Evolutionary conservation across 192 early-diverging fungal genomes (phyloP), one percentile per base, ranked within the genome.

Genomic region (Pilobolus umbonatus): DNA sequence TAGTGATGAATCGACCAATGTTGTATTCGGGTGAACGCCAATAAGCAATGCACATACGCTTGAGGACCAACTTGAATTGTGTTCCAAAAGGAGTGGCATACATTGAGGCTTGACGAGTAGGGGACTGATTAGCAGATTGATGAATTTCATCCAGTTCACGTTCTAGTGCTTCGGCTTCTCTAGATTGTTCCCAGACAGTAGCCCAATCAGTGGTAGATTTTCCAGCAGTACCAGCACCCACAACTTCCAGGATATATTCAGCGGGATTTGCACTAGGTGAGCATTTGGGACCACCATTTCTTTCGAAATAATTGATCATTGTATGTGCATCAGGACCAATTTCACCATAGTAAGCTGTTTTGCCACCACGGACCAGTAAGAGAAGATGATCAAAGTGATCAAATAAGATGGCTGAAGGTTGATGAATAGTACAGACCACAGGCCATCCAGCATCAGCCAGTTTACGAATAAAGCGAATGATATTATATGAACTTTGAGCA

Each of bases 391-490:
- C 91, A 71, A 95, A 95, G 56, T 85, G 82, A 50, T 87, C 80
- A 65, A 95, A 95, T 34, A 92, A 70, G 61, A 88, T 73, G 9
- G 89, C 80, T 2, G 84, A 87, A 30, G 92, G 92, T 71, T 89
- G 88, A 73, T 95, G 92, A 48, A 95, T 93, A 17, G 88, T 90
- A 67, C 81, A 93, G 53, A 82, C 79, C 53, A 86, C 85, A 36
- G 83, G 83, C 75, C 82, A 82, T 51, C 82, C 85, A 48, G 79
- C 79, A 45, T 82, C 70, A 22, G 87, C 78, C 61, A 85, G 65
- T 54, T 75, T 72, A 64, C 78, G 80, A 81, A 88, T 74, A 68
- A 92, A 87, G 59, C 84, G 79, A 59, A 86, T 73, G 58, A 88
- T 76, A 73, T 89, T 84, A 66, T 83, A 85, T 1, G 88, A 85